A percentile compares a stretch with the other conserved stretches of the same genome.
phyloP scores from a whole-genome alignment of 176 grass and related monocot species.

The Saccharum spontaneum region DNA sequence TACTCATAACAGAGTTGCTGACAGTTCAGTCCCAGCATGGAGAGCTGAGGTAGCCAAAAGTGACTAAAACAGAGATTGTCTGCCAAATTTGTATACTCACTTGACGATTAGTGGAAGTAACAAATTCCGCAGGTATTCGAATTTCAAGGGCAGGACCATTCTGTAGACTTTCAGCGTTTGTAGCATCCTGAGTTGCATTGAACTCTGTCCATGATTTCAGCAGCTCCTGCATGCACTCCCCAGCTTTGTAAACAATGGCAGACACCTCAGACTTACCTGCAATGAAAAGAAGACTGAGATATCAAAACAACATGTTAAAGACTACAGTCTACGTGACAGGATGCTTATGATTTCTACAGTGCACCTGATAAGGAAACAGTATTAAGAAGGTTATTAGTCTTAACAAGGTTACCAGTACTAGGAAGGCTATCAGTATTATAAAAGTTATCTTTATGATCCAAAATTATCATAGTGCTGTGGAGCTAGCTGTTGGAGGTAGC shows the following conservation, averaged over 20 bases:
- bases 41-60: background rate
- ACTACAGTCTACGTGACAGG: background rate
- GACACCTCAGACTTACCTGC: constrained; percentile 73
- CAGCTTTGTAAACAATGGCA: constrained; percentile 86
- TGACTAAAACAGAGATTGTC: constrained; percentile 13
- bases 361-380: too few species aligned
- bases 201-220: constrained; percentile 90
- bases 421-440: background rate
- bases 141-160: constrained; percentile 74
- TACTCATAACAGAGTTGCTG: constrained; percentile 9
- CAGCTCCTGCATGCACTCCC: constrained; percentile 95
- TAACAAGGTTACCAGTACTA: background rate
- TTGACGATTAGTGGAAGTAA: constrained; percentile 88
- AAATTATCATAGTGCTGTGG: background rate
- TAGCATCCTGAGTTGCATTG: constrained; percentile 59
- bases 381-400: background rate
- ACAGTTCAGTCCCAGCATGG: background rate
- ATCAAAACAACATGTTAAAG: background rate
- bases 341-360: too few species aligned
- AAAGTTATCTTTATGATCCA: background rate
- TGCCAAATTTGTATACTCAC: constrained; percentile 38
- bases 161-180: constrained; percentile 55
- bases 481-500: background rate
- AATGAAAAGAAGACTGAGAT: constrained; percentile 13
- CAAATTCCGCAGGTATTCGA: constrained; percentile 79